Evolutionary conservation across 2,329 filamentous ascomycete species (phyloP).

Genomic region (Achaetomium macrosporum): DNA sequence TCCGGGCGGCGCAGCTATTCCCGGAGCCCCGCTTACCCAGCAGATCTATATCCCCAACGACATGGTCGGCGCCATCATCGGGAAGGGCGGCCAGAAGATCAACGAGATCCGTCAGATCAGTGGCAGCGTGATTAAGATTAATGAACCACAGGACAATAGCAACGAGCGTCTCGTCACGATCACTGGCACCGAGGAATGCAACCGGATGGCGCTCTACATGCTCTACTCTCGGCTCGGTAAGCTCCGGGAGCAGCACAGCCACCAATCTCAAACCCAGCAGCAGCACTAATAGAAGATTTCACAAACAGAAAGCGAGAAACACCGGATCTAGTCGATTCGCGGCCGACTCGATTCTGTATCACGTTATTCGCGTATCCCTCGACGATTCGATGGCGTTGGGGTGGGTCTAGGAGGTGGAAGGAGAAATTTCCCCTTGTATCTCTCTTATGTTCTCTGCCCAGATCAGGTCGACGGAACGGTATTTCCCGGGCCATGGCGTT

Average conservation of each 20-base stretch:
- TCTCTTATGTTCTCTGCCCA: constrained; percentile 13
- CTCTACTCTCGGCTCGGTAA: constrained; percentile 93
- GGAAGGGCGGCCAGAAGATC: constrained; percentile 97
- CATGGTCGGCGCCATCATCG: constrained; percentile 98
- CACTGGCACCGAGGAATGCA: constrained; percentile 95
- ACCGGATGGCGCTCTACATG: constrained; percentile 99
- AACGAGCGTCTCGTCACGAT: constrained; percentile 97
- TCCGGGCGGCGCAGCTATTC: constrained; percentile 51
- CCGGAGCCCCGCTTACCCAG: constrained; percentile 83
- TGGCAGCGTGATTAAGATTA: constrained; percentile 99
- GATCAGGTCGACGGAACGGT: constrained; percentile 12
- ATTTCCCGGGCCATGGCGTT: constrained; percentile 17
- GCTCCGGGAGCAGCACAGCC: constrained; percentile 29
- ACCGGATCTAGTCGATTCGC: constrained; percentile 50
- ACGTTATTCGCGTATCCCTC: constrained; percentile 3
- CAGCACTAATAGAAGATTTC: constrained; percentile 11
- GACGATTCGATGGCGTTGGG: constrained; percentile 16
- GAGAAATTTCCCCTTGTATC: constrained; percentile 18
- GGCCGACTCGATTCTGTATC: constrained; percentile 1
- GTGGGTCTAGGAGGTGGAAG: constrained; percentile 4
- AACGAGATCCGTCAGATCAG: constrained; percentile 97
- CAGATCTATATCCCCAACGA: constrained; percentile 99
- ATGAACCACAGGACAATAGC: constrained; percentile 97
- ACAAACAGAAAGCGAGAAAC: constrained; percentile 67
- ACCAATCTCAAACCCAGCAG: not conserved